A percentile compares a stretch with the other conserved stretches of the same genome.
phyloP scores from a whole-genome alignment of 2,329 filamentous ascomycete genomes.

The Xylariaceae sp. region DNA sequence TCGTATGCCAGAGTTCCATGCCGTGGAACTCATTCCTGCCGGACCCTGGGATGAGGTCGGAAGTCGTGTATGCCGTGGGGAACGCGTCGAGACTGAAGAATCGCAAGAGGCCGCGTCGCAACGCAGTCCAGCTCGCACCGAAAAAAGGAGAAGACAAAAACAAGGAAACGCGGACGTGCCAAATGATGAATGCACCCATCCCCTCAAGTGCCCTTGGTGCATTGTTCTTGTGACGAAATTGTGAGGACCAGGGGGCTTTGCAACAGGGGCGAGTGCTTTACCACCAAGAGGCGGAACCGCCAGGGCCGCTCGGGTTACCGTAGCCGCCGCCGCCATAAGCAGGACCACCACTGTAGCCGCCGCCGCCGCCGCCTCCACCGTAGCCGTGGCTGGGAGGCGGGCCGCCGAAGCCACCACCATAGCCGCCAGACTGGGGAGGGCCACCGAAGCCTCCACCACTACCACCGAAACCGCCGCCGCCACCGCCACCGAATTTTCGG shows the following conservation, averaged over 20 bases:
- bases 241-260: background rate
- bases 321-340: slow-evolving; percentile 48
- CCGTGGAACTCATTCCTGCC: slow-evolving; percentile 26
- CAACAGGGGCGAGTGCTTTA: slow-evolving; percentile 27
- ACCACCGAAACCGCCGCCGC: slow-evolving; percentile 34
- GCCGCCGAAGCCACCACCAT: slow-evolving; percentile 36
- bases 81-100: no score
- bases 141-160: background rate
- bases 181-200: no score
- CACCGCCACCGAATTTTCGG: slow-evolving; percentile 64
- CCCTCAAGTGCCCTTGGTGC: no score
- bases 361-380: slow-evolving; percentile 28
- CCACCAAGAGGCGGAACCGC: slow-evolving; percentile 64
- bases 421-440: slow-evolving; percentile 34
- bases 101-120: no score
- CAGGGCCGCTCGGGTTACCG: slow-evolving; percentile 59
- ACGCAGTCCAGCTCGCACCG: no score
- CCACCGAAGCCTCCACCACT: slow-evolving; percentile 33
- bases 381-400: slow-evolving; percentile 22
- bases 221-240: no score
- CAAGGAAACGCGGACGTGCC: no score
- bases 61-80: slow-evolving; percentile 25
- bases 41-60: slow-evolving; percentile 22
- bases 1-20: slow-evolving; percentile 27
- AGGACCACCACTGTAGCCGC: slow-evolving; percentile 34